phyloP scores from a whole-genome alignment of 164 flowering plant species.

The Kingdonia uniflora region DNA sequence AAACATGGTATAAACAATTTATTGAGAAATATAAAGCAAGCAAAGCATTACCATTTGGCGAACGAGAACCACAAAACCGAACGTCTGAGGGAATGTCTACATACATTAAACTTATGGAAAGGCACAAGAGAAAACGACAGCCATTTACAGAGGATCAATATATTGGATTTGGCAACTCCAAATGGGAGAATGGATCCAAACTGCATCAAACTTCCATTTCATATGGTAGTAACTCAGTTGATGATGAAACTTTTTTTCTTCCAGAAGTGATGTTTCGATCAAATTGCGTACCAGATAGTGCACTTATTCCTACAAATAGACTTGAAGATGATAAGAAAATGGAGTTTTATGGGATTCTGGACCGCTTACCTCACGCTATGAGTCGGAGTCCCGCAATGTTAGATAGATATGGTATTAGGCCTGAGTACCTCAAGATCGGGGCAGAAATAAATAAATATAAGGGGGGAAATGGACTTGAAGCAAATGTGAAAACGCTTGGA shows the following conservation, averaged over 20 bases:
- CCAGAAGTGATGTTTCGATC: constrained; percentile 74
- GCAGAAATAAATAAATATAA: constrained; percentile 37
- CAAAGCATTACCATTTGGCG: constrained; percentile 36
- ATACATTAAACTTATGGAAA: constrained; percentile 51
- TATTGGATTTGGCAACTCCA: constrained; percentile 23
- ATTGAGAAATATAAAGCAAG: constrained; percentile 52
- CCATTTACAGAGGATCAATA: constrained; percentile 50
- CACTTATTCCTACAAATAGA: constrained; percentile 34
- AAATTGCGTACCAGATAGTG: constrained; percentile 85
- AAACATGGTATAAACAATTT: constrained; percentile 80
- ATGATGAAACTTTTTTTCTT: constrained; percentile 46
- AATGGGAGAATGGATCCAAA: constrained; percentile 30
- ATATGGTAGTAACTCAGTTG: constrained; percentile 29
- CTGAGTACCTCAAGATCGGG: too few relatives aligned
- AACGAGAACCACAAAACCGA: constrained; percentile 53
- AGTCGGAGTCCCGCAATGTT: constrained; percentile 65
- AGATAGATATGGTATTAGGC: too few relatives aligned
- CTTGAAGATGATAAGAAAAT: constrained; percentile 33
- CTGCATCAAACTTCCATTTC: constrained; percentile 26
- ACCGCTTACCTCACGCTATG: constrained; percentile 59
- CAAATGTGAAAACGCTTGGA: constrained; percentile 36
- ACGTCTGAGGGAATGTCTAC: constrained; percentile 74
- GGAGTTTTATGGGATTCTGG: constrained; percentile 71
- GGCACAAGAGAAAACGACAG: constrained; percentile 59
- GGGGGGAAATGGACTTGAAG: constrained; percentile 41